Conservation (phyloP, 2,329 filamentous ascomycete genomes). For the Fusarium mexicanum region DNA sequence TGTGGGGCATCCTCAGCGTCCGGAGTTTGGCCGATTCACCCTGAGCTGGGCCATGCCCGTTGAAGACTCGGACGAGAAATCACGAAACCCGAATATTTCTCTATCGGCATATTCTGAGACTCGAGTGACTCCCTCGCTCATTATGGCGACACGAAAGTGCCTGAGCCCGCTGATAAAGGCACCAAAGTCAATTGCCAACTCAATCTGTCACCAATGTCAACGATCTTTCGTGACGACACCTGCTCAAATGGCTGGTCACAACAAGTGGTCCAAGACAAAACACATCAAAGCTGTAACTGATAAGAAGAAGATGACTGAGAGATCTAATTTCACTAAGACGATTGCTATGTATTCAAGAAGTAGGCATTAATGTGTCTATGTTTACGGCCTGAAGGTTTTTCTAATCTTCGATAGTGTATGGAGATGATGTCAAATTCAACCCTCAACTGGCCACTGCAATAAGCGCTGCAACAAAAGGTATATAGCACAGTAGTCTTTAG, state of each 20-base stretch:
- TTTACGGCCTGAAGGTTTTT: background rate
- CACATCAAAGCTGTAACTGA: conserved; percentile 94
- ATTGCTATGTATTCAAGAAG: conserved; percentile 80
- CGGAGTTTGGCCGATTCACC: conserved; percentile 46
- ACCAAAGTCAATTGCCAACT: conserved; percentile 14
- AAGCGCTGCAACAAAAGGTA: conserved; percentile 80
- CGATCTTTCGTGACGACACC: conserved; percentile 60
- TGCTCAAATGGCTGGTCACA: conserved; percentile 74
- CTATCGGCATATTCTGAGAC: background rate
- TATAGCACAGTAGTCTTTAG: background rate
- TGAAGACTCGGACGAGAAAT: background rate
- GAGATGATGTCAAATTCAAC: conserved; percentile 78
- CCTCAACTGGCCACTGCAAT: conserved; percentile 79
- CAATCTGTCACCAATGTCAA: conserved; percentile 58
- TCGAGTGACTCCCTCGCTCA: background rate
- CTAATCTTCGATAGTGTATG: conserved; percentile 67
- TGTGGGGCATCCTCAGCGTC: conserved; percentile 24
- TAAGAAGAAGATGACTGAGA: conserved; percentile 77
- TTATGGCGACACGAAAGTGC: conserved; percentile 28
- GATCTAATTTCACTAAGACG: conserved; percentile 74
- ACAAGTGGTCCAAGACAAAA: conserved; percentile 94
- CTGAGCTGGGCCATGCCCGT: background rate
- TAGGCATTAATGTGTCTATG: conserved; percentile 49
- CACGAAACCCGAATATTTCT: background rate
- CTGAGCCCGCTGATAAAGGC: conserved; percentile 28